Conservation (phyloP, 768 basidiomycete species). For the Hydnomerulius pinastri region DNA sequence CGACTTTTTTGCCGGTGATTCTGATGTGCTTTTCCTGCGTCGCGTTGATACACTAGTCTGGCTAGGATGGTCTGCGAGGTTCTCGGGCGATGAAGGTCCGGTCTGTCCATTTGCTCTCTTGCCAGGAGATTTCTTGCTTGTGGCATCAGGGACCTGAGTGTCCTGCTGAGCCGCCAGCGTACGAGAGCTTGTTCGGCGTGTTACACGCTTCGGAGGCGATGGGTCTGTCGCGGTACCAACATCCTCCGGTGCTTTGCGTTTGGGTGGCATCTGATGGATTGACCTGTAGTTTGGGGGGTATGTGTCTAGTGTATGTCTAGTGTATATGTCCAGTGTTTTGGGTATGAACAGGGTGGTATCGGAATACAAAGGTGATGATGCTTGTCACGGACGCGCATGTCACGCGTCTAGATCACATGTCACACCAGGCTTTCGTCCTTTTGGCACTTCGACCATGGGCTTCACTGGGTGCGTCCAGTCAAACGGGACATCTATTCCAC, state of each 20-base stretch:
- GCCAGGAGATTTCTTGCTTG: background rate
- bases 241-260: slow-evolving; percentile 43
- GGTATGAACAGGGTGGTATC: background rate
- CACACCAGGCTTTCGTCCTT: slow-evolving; percentile 7
- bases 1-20: slow-evolving; percentile 4
- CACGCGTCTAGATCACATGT: slow-evolving; percentile 31
- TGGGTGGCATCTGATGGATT: slow-evolving; percentile 30
- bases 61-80: background rate
- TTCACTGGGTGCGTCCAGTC: slow-evolving; percentile 55
- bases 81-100: background rate
- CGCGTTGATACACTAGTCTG: background rate
- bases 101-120: background rate
- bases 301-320: too few relatives aligned
- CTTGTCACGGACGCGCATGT: slow-evolving; percentile 5
- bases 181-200: slow-evolving; percentile 26
- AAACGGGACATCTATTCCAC: background rate
- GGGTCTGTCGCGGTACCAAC: slow-evolving; percentile 12
- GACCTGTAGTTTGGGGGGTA: too few relatives aligned
- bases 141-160: background rate
- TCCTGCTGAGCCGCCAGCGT: background rate
- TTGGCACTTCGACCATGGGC: slow-evolving; percentile 45
- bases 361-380: background rate
- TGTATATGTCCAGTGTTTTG: background rate
- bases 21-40: background rate
- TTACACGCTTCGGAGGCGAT: slow-evolving; percentile 37